A percentile compares a stretch with the other conserved stretches of the same genome.
These are phyloP conservation scores for Globisporangium megalacanthum DNA, from an alignment of 352 stramenopile genomes.

Conservation along the genomic window DNA sequence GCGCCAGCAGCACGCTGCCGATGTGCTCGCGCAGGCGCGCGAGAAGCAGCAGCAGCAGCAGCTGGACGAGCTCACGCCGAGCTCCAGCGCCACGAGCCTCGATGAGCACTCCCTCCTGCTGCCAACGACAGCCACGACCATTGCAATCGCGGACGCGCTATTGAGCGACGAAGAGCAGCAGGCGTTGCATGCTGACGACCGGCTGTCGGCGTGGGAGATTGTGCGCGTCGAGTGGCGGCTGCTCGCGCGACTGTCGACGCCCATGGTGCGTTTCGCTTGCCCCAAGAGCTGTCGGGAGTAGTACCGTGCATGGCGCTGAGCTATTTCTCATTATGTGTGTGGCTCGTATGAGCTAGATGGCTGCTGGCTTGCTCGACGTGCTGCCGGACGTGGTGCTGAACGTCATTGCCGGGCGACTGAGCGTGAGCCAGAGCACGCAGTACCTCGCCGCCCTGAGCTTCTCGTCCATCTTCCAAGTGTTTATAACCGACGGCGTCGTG, in stretches of 20 bases:
- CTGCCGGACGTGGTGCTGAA: conserved; percentile 27
- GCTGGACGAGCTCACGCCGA: not conserved
- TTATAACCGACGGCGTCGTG: conserved; percentile 17
- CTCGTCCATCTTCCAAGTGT: conserved; percentile 16
- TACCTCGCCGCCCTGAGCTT: conserved; percentile 25
- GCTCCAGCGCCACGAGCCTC: conserved; percentile 7
- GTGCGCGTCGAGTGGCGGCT: conserved; percentile 13
- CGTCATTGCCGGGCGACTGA: conserved; percentile 34
- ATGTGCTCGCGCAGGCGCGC: conserved; percentile 16
- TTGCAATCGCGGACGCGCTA: conserved; percentile 17
- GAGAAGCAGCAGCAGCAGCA: conserved; percentile 3
- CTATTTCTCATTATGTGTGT: not conserved
- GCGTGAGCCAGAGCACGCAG: conserved; percentile 25
- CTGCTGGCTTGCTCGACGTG: conserved; percentile 29
- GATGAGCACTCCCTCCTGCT: conserved; percentile 24
- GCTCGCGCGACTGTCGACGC: conserved; percentile 12
- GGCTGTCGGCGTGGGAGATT: conserved; percentile 15
- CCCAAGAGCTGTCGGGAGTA: too few species aligned
- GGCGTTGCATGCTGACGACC: conserved; percentile 20
- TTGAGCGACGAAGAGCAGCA: conserved; percentile 22
- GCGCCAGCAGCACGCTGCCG: conserved; percentile 18
- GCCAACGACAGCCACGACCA: conserved; percentile 2
- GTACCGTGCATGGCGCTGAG: too few species aligned
- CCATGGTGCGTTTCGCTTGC: conserved; percentile 9
- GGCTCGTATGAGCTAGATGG: conserved; percentile 12